phyloP scores from a whole-genome alignment of 371 early-diverging fungal genomes.

The Phascolomyces articulosus region DNA sequence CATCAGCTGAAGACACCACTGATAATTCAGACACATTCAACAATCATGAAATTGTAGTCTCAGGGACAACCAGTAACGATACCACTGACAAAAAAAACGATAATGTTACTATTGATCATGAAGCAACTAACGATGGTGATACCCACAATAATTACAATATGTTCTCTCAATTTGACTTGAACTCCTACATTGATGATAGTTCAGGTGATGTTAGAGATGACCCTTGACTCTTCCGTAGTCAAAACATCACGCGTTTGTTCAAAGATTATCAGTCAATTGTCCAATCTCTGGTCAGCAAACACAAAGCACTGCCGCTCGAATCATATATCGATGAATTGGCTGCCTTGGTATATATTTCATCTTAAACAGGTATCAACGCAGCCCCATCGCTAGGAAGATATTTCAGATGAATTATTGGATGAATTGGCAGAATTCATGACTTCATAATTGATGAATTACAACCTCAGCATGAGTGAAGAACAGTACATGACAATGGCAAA shows the following conservation, averaged over 20 bases:
- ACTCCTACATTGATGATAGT: background rate
- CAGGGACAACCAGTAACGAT: background rate
- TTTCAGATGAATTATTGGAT: slow-evolving; percentile 20
- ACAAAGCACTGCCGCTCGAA: slow-evolving; percentile 22
- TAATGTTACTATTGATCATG: slow-evolving; percentile 1
- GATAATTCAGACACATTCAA: too few species aligned
- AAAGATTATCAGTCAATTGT: slow-evolving; percentile 6
- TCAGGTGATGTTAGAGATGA: background rate
- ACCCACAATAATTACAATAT: background rate
- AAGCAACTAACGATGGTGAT: slow-evolving; percentile 1
- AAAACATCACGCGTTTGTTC: slow-evolving; percentile 14
- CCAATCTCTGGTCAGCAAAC: slow-evolving; percentile 14
- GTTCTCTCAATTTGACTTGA: background rate
- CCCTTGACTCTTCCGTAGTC: slow-evolving; percentile 16
- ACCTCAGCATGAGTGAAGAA: slow-evolving; percentile 11
- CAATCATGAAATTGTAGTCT: background rate
- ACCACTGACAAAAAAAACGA: slow-evolving; percentile 6
- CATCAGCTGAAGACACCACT: background rate
- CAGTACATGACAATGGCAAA: slow-evolving; percentile 16
- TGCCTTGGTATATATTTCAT: slow-evolving; percentile 22
- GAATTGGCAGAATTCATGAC: slow-evolving; percentile 21
- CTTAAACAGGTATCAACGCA: slow-evolving; percentile 26
- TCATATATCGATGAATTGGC: slow-evolving; percentile 27
- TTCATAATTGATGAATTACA: slow-evolving; percentile 17
- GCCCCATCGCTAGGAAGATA: slow-evolving; percentile 23